Conservation (phyloP, 371 early-diverging fungal species). For the Mucor circinelloides region DNA sequence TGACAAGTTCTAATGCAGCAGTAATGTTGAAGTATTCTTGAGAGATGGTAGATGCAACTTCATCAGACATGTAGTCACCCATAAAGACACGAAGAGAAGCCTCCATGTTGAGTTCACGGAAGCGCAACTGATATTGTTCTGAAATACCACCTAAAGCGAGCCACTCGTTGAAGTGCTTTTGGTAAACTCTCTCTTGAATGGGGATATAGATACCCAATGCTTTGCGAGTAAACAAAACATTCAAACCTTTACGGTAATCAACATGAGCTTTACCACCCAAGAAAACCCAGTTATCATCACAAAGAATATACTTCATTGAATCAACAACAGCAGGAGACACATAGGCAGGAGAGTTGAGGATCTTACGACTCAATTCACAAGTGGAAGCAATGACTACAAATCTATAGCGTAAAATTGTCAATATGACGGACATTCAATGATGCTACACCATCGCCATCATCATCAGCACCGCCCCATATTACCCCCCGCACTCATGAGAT, state of each 20-base stretch:
- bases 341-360: conserved; percentile 49
- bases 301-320: conserved; percentile 53
- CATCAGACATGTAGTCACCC: conserved; percentile 51
- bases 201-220: conserved; percentile 56
- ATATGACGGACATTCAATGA: conserved; percentile 5
- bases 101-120: conserved; percentile 60
- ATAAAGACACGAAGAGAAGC: conserved; percentile 55
- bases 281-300: conserved; percentile 57
- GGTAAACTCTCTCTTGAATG: conserved; percentile 49
- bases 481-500: conserved; percentile 8
- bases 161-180: conserved; percentile 51
- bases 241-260: conserved; percentile 53
- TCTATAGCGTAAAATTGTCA: conserved; percentile 18
- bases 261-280: conserved; percentile 53
- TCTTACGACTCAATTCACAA: conserved; percentile 54
- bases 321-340: conserved; percentile 52
- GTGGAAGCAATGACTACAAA: conserved; percentile 59
- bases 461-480: not conserved
- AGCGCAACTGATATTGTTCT: conserved; percentile 46
- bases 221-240: conserved; percentile 51
- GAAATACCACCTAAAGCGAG: conserved; percentile 40
- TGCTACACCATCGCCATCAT: not conserved
- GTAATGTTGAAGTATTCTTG: conserved; percentile 56
- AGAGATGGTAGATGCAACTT: conserved; percentile 48
- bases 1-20: conserved; percentile 58